Evolutionary conservation across 352 stramenopile genomes (phyloP).

Genomic region (Elongisporangium senticosum): DNA sequence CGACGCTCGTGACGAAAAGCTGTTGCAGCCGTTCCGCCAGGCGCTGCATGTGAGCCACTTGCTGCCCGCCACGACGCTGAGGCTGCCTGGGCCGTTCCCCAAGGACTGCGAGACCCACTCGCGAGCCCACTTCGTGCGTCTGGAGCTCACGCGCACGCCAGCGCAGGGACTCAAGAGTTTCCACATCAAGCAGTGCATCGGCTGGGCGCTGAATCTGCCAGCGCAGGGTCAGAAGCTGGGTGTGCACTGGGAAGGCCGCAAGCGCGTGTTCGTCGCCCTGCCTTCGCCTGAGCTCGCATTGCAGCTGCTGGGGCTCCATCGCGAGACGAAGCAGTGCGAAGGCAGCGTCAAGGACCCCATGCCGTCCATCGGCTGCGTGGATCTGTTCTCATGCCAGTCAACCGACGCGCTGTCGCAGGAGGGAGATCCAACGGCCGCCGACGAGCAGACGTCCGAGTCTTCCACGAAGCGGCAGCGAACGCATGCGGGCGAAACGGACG

Average conservation of each 20-base stretch:
- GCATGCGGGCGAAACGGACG: neutral
- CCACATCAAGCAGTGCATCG: slow-evolving; percentile 73
- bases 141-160: slow-evolving; percentile 50
- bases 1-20: slow-evolving; percentile 2
- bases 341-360: slow-evolving; percentile 45
- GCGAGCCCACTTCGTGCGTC: slow-evolving; percentile 43
- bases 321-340: slow-evolving; percentile 21
- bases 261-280: slow-evolving; percentile 46
- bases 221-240: slow-evolving; percentile 27
- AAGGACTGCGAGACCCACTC: slow-evolving; percentile 35
- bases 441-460: neutral
- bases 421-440: slow-evolving; percentile 21
- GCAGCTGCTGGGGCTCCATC: slow-evolving; percentile 30
- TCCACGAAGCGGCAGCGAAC: neutral
- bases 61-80: slow-evolving; percentile 39
- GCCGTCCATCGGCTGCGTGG: slow-evolving; percentile 57
- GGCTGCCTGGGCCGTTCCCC: slow-evolving; percentile 40
- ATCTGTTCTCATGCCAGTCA: slow-evolving; percentile 34
- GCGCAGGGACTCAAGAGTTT: slow-evolving; percentile 47
- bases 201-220: slow-evolving; percentile 38
- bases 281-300: slow-evolving; percentile 28
- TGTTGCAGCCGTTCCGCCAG: slow-evolving; percentile 34
- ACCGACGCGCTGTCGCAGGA: slow-evolving; percentile 6
- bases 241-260: slow-evolving; percentile 47
- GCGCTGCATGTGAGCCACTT: slow-evolving; percentile 60